Base-by-base conservation (phyloP, 1,284 basidiomycete species). In the Melampsora occidentalis region DNA sequence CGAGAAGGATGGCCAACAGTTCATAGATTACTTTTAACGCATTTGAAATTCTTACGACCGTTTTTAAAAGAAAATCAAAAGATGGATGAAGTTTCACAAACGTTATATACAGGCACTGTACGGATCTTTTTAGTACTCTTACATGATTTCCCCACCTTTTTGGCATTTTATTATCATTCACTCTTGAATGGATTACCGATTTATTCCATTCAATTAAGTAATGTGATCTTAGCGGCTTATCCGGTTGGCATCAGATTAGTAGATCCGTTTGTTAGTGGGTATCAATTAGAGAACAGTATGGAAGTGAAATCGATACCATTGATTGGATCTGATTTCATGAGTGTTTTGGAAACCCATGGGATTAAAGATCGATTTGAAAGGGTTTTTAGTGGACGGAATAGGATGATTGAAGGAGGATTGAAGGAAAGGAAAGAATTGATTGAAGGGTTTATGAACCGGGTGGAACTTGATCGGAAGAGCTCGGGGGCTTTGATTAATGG, bases 101-200 rank as follows among this genome's bases (percentile, higher is more conserved):
- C 92, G 80, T 87, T 99, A 71, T 98, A 97, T 85, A 90, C 91
- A 69, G 97, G 94, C n/a, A 90, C 94, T 25, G 87, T 97, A 65
- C 89, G 95, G 53, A 88, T 99, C 63, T 88, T 98, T 70, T 88
- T 99, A 68, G 93, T 99, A 77, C 89, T 99, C 77, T 88, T 99
- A 76, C 96, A 99, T 84, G 97, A 99, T 85, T 98, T 97, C 87
- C 96, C 97, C 67, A 95, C 98, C 80, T 99, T 98, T 87, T 87
- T 99, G 78, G 92, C 91, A 83, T 93, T 96, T 85, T 94, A 97
- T 83, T 96, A 97, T 84, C 95, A 97, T 86, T 91, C 92, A 64
- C 88, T 99, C 63, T 94, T 93, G 82, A 95, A 98, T 79, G 90
- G 89, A 78, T 92, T 99, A 79, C 97, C 97, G 63, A 86, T 90